Evolutionary conservation across 192 early-diverging fungal species (phyloP).

Genomic region (Helicostylum pulchrum): DNA sequence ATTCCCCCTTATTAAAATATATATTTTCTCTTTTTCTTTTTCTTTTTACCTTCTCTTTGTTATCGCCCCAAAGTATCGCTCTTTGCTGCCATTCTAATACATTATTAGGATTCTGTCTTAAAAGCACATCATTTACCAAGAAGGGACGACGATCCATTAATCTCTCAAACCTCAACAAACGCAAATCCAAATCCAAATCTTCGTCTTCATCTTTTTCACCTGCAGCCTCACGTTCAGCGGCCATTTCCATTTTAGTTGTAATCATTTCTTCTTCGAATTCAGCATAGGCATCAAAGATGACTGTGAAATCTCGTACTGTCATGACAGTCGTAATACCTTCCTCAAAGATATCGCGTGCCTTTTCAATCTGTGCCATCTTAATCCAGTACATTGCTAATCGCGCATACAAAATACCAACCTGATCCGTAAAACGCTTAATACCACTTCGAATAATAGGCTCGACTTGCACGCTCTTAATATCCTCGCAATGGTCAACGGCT

Average conservation of each 20-base stretch:
- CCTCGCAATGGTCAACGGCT: slow-evolving; percentile 67
- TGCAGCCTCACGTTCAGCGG: slow-evolving; percentile 48
- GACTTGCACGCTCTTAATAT: slow-evolving; percentile 65
- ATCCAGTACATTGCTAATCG: slow-evolving; percentile 81
- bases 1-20: no score
- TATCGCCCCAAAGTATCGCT: slow-evolving; percentile 63
- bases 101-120: slow-evolving; percentile 88
- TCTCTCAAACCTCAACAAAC: slow-evolving; percentile 81
- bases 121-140: slow-evolving; percentile 88
- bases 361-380: slow-evolving; percentile 72
- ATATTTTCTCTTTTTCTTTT: no score
- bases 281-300: slow-evolving; percentile 96
- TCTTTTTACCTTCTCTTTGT: slow-evolving; percentile 42
- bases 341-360: slow-evolving; percentile 92
- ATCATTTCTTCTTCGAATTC: slow-evolving; percentile 86
- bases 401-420: slow-evolving; percentile 88
- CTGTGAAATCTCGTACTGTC: slow-evolving; percentile 89
- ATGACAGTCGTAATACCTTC: slow-evolving; percentile 77
- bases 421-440: slow-evolving; percentile 75
- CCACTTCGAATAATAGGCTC: slow-evolving; percentile 84
- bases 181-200: slow-evolving; percentile 75
- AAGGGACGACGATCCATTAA: slow-evolving; percentile 91
- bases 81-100: slow-evolving; percentile 92
- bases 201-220: slow-evolving; percentile 49
- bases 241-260: slow-evolving; percentile 66